Percentiles rank a stretch among this genome's conserved stretches.
phyloP scores from a whole-genome alignment of 1,284 basidiomycete species.

The Macrocystidia cucumis region DNA sequence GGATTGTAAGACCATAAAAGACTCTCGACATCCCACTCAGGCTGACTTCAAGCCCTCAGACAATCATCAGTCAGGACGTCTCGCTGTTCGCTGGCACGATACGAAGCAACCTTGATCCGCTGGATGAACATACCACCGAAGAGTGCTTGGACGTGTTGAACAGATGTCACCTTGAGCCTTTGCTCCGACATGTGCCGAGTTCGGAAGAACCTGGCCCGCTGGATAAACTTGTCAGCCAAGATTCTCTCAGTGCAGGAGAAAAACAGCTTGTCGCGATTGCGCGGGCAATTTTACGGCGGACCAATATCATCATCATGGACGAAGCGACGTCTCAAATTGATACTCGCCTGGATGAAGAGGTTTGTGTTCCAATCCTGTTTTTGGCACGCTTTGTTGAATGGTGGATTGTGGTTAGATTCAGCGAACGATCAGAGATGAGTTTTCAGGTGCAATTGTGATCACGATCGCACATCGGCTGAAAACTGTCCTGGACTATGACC shows the following conservation, averaged over 20 bases:
- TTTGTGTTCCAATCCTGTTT: conserved; percentile 17
- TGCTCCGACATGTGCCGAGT: conserved; percentile 28
- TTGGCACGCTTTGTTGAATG: conserved; percentile 1
- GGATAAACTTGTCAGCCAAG: conserved; percentile 61
- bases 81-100: conserved; percentile 84
- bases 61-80: conserved; percentile 79
- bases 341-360: conserved; percentile 62
- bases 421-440: conserved; percentile 70
- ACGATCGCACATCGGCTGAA: conserved; percentile 78
- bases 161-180: conserved; percentile 49
- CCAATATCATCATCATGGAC: conserved; percentile 81
- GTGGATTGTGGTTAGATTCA: conserved; percentile 66
- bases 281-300: conserved; percentile 66
- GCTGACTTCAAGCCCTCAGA: conserved; percentile 28
- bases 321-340: conserved; percentile 80
- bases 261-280: conserved; percentile 75
- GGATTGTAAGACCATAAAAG: conserved; percentile 33
- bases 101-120: conserved; percentile 72
- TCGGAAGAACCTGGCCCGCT: conserved; percentile 31
- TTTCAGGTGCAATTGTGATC: conserved; percentile 67
- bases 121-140: conserved; percentile 50
- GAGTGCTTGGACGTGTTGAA: conserved; percentile 62
- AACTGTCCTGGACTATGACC: conserved; percentile 75
- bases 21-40: neutral
- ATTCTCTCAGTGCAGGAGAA: conserved; percentile 74